Percentiles rank a stretch among this genome's conserved stretches.
These are phyloP conservation scores for Posidonia australis DNA, from an alignment of 106 monocot genomes.

Conservation along the genomic window DNA sequence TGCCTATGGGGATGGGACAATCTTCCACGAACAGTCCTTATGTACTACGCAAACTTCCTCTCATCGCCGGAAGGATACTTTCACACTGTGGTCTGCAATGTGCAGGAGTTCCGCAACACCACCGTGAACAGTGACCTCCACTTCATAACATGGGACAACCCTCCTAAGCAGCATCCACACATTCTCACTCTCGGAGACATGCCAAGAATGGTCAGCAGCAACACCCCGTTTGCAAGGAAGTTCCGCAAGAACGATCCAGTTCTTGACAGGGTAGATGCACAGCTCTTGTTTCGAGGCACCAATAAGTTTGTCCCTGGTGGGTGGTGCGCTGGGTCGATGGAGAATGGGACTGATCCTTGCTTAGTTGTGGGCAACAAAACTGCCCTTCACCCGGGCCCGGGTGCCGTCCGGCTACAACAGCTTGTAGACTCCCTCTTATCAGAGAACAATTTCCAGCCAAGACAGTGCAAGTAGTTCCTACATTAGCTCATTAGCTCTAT, in stretches of 20 bases:
- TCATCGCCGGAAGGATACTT: slow-evolving; percentile 93
- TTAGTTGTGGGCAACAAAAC: slow-evolving; percentile 35
- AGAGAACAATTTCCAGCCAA: slow-evolving; percentile 38
- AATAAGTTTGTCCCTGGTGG: slow-evolving; percentile 57
- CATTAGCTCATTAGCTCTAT: background rate
- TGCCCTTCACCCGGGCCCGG: slow-evolving; percentile 47
- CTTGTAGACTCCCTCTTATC: slow-evolving; percentile 38
- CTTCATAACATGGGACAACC: slow-evolving; percentile 90
- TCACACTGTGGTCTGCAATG: slow-evolving; percentile 92
- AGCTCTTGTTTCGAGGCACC: slow-evolving; percentile 38
- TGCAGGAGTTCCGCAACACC: slow-evolving; percentile 68
- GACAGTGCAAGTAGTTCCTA: slow-evolving; percentile 43
- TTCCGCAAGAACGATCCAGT: slow-evolving; percentile 24
- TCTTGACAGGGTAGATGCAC: slow-evolving; percentile 54
- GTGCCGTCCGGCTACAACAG: slow-evolving; percentile 40
- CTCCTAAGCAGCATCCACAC: slow-evolving; percentile 87
- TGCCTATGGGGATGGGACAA: slow-evolving; percentile 96
- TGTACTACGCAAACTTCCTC: slow-evolving; percentile 91
- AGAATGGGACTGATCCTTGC: slow-evolving; percentile 43
- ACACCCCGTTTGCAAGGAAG: slow-evolving; percentile 43
- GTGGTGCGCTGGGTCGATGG: slow-evolving; percentile 46
- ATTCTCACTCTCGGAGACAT: slow-evolving; percentile 51
- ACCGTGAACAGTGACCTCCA: slow-evolving; percentile 85
- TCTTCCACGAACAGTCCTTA: slow-evolving; percentile 68
- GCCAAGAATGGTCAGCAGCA: slow-evolving; percentile 46